These are phyloP conservation scores for Musa schizocarpa DNA, from an alignment of 176 grass and related monocot species.

Conservation along the genomic window DNA sequence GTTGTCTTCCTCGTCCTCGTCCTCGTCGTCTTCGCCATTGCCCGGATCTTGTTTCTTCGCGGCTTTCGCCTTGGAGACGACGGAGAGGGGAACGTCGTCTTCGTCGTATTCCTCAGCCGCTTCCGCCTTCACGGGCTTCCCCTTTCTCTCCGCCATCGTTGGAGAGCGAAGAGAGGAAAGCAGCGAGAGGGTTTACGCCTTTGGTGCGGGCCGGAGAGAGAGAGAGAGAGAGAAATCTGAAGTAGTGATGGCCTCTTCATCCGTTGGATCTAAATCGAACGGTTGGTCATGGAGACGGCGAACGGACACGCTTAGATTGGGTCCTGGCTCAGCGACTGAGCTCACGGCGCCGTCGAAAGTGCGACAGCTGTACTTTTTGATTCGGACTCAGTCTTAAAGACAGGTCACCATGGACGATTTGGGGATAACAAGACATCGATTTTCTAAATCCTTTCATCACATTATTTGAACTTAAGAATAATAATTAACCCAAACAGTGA, in stretches of 20 bases:
- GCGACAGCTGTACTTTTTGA: too few relatives aligned
- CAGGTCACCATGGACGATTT: too few relatives aligned
- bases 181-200: background rate
- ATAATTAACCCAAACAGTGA: too few relatives aligned
- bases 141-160: conserved; percentile 7
- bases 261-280: background rate
- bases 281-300: background rate
- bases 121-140: conserved; percentile 8
- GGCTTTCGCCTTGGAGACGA: background rate
- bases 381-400: too few relatives aligned
- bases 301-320: too few relatives aligned
- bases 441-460: too few relatives aligned
- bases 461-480: too few relatives aligned
- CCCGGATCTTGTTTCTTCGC: conserved; percentile 3
- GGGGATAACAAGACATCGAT: too few relatives aligned
- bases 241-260: background rate
- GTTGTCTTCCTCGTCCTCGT: conserved; percentile 11
- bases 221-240: background rate
- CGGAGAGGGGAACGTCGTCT: background rate
- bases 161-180: background rate
- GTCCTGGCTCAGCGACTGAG: too few relatives aligned
- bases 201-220: background rate
- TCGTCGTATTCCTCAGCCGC: background rate
- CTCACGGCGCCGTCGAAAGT: too few relatives aligned
- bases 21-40: conserved; percentile 7